Evolutionary conservation across 2,329 filamentous ascomycete species (phyloP), one percentile per base, ranked within the genome.

Genomic region (Juglanconis oblonga): DNA sequence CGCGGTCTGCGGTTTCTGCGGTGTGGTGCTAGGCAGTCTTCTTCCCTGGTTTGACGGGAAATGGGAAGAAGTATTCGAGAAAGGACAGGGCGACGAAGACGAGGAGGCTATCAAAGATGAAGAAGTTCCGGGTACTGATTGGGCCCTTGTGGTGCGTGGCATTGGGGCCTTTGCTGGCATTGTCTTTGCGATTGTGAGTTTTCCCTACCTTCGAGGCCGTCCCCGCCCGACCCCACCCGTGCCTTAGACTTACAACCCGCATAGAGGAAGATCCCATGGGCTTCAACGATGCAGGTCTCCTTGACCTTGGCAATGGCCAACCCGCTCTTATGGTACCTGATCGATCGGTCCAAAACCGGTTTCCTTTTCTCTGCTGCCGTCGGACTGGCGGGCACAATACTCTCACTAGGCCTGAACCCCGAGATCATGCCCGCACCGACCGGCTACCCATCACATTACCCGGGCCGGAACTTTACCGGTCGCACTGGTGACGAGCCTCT

Each of bases 251-350:
- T 24, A 59, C 32, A 17, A 32, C 36, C 50, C 52, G 10, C 52
- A 52, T 67, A 96, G 91, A 88, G 95, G 65, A 91, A 90, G 73
- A 84, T 97, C 9, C 90, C 92, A 1, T 99, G 95, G 95, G 85
- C 93, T 68, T 97, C 93, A 8, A 95, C 92, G 1, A 85, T 97
- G n/a, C 95, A 99, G 74, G 87, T 96, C 24, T 96, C 93, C 1
- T 75, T 96, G 32, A 95, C 93, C 1, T 86, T 99, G 52, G 91
- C 92, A 29, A 85, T 98, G 62, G 91, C 90, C 24, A 98, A 98
- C 71, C 94, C 95, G 1, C 89, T 95, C 9, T 79, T 99, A 17
- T 99, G 95, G 95, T 99, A 96, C 75, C 81, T 98, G 31, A 90
- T 99, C 70, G 95, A 99, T 75, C 90, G 94, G 54, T 95, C 92